Base-by-base conservation (phyloP, 805 yeast genomes). In the Nakazawaea wickerhamii region DNA sequence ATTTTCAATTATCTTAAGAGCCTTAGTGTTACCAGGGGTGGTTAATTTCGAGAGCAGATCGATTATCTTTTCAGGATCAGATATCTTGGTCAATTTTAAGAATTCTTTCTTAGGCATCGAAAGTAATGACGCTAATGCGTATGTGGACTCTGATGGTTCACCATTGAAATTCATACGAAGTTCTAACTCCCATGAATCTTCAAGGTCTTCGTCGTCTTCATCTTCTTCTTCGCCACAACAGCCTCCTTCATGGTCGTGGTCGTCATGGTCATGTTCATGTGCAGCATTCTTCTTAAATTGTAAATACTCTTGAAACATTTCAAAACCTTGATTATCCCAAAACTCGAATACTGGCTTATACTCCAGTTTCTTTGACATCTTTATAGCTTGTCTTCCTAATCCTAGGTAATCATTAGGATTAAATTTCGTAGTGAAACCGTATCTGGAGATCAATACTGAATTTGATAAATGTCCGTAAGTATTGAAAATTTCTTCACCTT, bases 401-500 rank as follows among this genome's bases (percentile, higher is more conserved):
- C 77, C 68, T 10, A 84, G 73, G 2, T 70, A 55, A 50, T 84
- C 88, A 52, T 75, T 70, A 1, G 66, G 63, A 49, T 79, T 77
- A n/a, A 64, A 63, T 38, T 67, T 63, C 28, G 73, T 65, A 8
- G 81, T 74, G 57, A 90, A 89, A 1, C 96, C 96, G 57, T 89
- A 90, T 44, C 85, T 71, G 11, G 89, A 77, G 11, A 89, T 58
- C 31, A 90, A 62, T 28, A 75, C 71, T 0, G 84, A 68, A 50
- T 85, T 87, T 13, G 81, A 62, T 30, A 82, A 66, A 21, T 79
- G 82, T 0, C 96, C 97, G 53, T 89, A 90, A 0, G 93, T 79
- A 61, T 87, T 89, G 66, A 80, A 85, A 11, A 91, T 54, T 54
- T 91, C 96, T 10, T 66, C 58, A 6, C 77, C 76, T 26, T 61